Conservation (phyloP, 495 filamentous ascomycete species). For the Bathelium albidoporum region DNA sequence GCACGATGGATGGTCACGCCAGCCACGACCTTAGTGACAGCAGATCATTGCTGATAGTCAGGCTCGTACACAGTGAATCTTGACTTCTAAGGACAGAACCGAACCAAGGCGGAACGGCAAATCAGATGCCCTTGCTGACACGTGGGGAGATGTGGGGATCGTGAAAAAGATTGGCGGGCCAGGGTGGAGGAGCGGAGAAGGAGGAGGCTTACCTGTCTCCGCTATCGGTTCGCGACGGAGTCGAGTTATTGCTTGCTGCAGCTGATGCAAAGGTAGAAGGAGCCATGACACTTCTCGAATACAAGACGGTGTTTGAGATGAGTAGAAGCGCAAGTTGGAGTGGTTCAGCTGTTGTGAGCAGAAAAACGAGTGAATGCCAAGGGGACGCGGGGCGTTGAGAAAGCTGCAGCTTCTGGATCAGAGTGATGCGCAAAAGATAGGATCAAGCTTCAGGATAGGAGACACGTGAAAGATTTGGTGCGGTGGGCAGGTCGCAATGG, state of each 20-base stretch:
- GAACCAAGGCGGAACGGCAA: neutral
- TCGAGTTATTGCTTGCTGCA: constrained; percentile 27
- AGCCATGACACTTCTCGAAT: constrained; percentile 19
- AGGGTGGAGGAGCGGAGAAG: neutral
- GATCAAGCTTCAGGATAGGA: too few relatives aligned
- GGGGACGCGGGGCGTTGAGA: neutral
- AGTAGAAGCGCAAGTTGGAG: neutral
- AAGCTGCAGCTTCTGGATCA: neutral
- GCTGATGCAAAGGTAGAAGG: constrained; percentile 34
- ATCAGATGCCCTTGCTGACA: neutral
- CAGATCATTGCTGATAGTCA: neutral
- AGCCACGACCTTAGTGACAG: neutral
- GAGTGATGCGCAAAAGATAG: too few relatives aligned
- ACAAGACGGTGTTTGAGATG: neutral
- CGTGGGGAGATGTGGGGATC: neutral
- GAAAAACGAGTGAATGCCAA: neutral
- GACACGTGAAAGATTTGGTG: neutral
- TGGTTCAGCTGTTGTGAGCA: neutral
- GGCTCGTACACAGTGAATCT: neutral
- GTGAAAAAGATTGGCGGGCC: neutral
- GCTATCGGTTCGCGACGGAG: constrained; percentile 25
- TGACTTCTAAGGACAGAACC: neutral
- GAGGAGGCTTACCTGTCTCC: constrained; percentile 27
- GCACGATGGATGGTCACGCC: neutral
- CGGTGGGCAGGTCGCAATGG: neutral